Conservation (phyloP, 306 rosid genomes). For the Sicyos edulis region DNA sequence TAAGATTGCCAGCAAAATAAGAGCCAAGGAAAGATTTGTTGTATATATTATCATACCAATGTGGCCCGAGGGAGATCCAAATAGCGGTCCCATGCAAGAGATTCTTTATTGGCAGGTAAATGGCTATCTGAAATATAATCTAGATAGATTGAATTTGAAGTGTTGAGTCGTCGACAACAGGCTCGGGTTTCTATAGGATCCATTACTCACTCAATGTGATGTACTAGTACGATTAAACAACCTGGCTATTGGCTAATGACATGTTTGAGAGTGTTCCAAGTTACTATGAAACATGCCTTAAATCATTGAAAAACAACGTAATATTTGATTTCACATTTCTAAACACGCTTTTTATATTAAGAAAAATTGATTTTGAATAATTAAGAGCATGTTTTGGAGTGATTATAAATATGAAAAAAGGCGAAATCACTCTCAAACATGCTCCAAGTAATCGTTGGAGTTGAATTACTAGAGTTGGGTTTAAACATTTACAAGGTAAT, state of each 20-base stretch:
- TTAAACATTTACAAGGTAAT: not conserved
- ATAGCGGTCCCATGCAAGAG: constrained; percentile 71
- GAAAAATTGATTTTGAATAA: too few species aligned
- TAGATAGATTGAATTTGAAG: not conserved
- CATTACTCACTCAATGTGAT: not conserved
- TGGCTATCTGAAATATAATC: constrained; percentile 5
- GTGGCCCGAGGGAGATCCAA: constrained; percentile 99
- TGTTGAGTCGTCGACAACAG: not conserved
- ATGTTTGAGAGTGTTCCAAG: too few species aligned
- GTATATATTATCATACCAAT: constrained; percentile 73
- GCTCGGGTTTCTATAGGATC: not conserved
- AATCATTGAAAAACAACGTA: too few species aligned
- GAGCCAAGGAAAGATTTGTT: constrained; percentile 78
- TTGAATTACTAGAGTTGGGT: not conserved
- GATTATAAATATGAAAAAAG: too few species aligned
- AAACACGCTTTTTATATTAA: too few species aligned
- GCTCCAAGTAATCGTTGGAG: not conserved
- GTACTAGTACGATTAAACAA: not conserved
- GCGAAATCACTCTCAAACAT: too few species aligned
- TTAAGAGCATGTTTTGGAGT: too few species aligned
- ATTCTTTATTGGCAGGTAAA: constrained; percentile 97
- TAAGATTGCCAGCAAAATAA: constrained; percentile 78
- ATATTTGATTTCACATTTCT: too few species aligned
- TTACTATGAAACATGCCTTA: too few species aligned
- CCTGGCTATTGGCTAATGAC: not conserved